A percentile compares a stretch with the other conserved stretches of the same genome.
phyloP scores from a whole-genome alignment of 2,329 filamentous ascomycete genomes.

The Arthrobotrys sinensis region DNA sequence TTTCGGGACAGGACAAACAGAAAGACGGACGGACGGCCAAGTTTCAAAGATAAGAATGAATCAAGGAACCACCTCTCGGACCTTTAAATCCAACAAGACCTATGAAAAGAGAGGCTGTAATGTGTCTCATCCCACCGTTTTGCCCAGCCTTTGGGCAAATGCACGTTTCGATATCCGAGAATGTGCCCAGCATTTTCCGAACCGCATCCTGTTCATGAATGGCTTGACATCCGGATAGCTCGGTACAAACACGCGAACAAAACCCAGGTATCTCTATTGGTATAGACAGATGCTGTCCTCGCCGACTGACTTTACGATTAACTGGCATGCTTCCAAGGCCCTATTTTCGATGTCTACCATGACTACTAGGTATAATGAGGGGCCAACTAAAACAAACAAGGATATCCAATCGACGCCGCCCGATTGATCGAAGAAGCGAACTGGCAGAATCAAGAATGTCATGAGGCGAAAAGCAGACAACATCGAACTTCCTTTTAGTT shows the following conservation, averaged over 20 bases:
- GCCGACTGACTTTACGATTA: constrained; percentile 48
- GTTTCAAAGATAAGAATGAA: constrained; percentile 52
- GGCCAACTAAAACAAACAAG: constrained; percentile 30
- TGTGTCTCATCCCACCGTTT: constrained; percentile 51
- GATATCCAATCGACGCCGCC: constrained; percentile 38
- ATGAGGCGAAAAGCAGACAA: constrained; percentile 43
- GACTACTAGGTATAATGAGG: constrained; percentile 23
- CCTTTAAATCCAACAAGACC: constrained; percentile 34
- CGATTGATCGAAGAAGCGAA: constrained; percentile 58
- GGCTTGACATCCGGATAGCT: constrained; percentile 42
- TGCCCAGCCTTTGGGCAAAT: constrained; percentile 5
- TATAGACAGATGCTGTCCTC: constrained; percentile 29
- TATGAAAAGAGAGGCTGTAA: constrained; percentile 32
- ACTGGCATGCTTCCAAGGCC: constrained; percentile 21
- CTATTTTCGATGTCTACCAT: constrained; percentile 39
- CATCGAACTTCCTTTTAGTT: constrained; percentile 30
- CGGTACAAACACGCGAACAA: constrained; percentile 35
- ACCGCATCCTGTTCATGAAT: constrained; percentile 39
- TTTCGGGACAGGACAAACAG: constrained; percentile 29
- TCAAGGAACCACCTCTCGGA: constrained; percentile 3
- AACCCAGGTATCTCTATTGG: neutral
- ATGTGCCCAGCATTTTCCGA: constrained; percentile 49
- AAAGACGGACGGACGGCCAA: neutral
- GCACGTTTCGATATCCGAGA: constrained; percentile 49
- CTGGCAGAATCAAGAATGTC: constrained; percentile 31